Evolutionary conservation across 495 filamentous ascomycete species (phyloP).

Genomic region (Xylaria grammica): DNA sequence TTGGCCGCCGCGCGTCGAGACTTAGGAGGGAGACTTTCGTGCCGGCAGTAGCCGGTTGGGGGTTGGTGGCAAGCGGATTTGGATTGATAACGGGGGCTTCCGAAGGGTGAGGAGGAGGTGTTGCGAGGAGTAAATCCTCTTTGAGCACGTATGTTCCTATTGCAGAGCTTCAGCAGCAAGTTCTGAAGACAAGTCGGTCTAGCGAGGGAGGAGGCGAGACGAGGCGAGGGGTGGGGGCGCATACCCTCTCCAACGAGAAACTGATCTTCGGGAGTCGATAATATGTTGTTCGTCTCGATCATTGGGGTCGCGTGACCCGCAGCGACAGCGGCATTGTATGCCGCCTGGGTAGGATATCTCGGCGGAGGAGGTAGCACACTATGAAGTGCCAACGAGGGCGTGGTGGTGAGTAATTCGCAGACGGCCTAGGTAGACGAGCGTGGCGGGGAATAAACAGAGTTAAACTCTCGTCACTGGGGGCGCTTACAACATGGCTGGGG

Average conservation of each 20-base stretch:
- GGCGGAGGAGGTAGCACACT: constrained; percentile 87
- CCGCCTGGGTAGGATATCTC: constrained; percentile 71
- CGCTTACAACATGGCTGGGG: constrained; percentile 36
- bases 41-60: constrained; percentile 78
- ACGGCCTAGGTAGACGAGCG: neutral
- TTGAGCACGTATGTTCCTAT: constrained; percentile 85
- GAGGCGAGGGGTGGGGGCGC: constrained; percentile 3
- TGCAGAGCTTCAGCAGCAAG: constrained; percentile 19
- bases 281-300: constrained; percentile 89
- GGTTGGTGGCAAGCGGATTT: constrained; percentile 86
- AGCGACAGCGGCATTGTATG: constrained; percentile 68
- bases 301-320: constrained; percentile 69
- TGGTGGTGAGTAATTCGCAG: constrained; percentile 11
- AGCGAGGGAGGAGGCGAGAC: neutral
- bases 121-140: constrained; percentile 90
- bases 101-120: constrained; percentile 91
- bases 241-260: constrained; percentile 92
- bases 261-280: constrained; percentile 78
- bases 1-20: constrained; percentile 64
- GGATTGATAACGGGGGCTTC: constrained; percentile 84
- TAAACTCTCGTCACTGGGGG: neutral
- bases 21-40: constrained; percentile 83
- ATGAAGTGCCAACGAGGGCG: constrained; percentile 22
- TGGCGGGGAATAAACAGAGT: neutral
- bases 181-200: neutral